These are phyloP conservation scores for Tricholoma sp. DNA, from an alignment of 768 basidiomycete species.

Conservation along the genomic window DNA sequence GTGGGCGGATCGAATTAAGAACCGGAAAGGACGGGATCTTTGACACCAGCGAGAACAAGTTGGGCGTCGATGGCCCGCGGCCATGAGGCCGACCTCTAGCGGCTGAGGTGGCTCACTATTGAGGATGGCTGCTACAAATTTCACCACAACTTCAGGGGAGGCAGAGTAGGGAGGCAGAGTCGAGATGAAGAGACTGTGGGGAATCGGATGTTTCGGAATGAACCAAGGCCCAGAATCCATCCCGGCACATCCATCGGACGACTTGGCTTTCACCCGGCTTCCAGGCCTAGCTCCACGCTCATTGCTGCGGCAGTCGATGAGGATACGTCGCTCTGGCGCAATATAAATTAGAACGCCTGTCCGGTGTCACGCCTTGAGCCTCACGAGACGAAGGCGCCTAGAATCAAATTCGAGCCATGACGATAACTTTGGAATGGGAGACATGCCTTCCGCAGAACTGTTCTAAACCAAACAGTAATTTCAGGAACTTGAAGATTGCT, in stretches of 20 bases:
- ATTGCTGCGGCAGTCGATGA: neutral
- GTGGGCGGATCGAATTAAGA: neutral
- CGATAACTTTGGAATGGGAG: neutral
- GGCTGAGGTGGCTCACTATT: neutral
- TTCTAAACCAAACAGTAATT: neutral
- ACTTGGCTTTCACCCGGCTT: neutral
- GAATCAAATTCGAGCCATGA: neutral
- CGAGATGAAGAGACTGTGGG: neutral
- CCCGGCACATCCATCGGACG: neutral
- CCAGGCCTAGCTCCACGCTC: neutral
- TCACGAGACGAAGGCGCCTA: neutral
- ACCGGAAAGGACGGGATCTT: neutral
- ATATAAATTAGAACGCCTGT: neutral
- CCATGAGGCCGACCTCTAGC: neutral
- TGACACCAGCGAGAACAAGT: neutral
- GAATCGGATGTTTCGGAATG: neutral
- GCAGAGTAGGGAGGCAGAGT: neutral
- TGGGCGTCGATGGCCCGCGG: neutral
- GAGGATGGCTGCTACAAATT: neutral
- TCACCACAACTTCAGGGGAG: neutral
- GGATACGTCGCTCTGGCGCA: neutral
- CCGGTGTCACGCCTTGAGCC: neutral
- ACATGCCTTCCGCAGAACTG: neutral
- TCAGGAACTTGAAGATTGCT: neutral
- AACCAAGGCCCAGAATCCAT: neutral